Conservation (phyloP, 1,284 basidiomycete species). For the Dichomitus squalens region DNA sequence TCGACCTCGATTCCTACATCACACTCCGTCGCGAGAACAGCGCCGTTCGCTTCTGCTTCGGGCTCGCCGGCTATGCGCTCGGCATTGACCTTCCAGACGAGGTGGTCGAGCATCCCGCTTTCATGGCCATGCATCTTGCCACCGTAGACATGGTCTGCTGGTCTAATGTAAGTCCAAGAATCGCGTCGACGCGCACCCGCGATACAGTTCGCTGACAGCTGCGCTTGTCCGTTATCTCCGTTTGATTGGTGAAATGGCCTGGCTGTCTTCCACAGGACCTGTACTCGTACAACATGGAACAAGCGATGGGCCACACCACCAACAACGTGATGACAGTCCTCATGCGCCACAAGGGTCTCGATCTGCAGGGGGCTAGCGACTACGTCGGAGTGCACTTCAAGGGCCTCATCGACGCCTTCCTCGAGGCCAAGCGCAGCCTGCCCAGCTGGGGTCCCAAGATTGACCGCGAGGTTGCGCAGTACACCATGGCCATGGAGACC, state of each 20-base stretch:
- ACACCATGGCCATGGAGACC: slow-evolving; percentile 38
- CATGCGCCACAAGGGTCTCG: slow-evolving; percentile 53
- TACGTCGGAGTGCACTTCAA: slow-evolving; percentile 55
- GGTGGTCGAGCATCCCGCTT: slow-evolving; percentile 55
- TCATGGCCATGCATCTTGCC: slow-evolving; percentile 57
- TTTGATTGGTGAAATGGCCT: too few relatives aligned
- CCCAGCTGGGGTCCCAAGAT: slow-evolving; percentile 51
- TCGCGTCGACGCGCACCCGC: neutral
- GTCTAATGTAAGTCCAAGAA: slow-evolving; percentile 57
- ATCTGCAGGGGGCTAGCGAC: slow-evolving; percentile 63
- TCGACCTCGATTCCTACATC: slow-evolving; percentile 54
- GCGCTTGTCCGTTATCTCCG: neutral
- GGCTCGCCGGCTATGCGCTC: slow-evolving; percentile 60
- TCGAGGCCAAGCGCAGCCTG: slow-evolving; percentile 45
- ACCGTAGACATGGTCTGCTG: slow-evolving; percentile 70
- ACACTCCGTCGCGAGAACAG: slow-evolving; percentile 66
- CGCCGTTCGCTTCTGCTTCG: slow-evolving; percentile 64
- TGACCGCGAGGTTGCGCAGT: slow-evolving; percentile 49
- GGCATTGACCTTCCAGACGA: slow-evolving; percentile 64
- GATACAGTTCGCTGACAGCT: slow-evolving; percentile 4
- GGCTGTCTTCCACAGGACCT: slow-evolving; percentile 54
- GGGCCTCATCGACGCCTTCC: slow-evolving; percentile 51
- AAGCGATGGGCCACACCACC: slow-evolving; percentile 64
- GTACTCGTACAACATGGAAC: slow-evolving; percentile 76
- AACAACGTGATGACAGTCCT: slow-evolving; percentile 72